Evolutionary conservation across 768 basidiomycete genomes (phyloP), one percentile per base, ranked within the genome.

Genomic region (Scleroderma citrinum): DNA sequence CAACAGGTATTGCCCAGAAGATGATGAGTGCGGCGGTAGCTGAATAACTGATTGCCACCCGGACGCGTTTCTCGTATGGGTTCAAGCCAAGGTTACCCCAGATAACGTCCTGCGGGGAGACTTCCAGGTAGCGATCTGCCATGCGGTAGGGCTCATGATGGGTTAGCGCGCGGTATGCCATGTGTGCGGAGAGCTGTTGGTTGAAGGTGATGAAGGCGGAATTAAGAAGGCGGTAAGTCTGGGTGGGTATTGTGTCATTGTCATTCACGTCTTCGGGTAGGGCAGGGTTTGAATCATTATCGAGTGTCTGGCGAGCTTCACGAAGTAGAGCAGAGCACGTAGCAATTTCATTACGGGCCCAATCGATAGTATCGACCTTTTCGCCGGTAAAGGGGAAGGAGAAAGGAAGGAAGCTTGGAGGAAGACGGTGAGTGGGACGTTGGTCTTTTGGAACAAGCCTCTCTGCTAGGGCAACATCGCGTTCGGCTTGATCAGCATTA

Each of bases 281-380:
- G 10, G 59, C 17, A 5, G 44, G 31, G 39, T 46, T 23, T 5
- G 60, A 46, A 48, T 69, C 48, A 1, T 54, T 44, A 31, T 55
- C 46, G 14, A 62, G 44, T 20, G 52, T 57, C 30, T 60, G 60
- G 13, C 80, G 72, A 20, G 73, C 80, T 51, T 74, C 72, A 3
- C 80, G 76, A 39, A 91, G 69, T 3, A 79, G 57, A 17, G 60
- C 60, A 16, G 74, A 80, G 48, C 82, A 80, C 1, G 71, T 59
- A 2, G 69, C 66, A 48, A 96, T 89, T 68, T 93, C 87, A 17
- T 76, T 71, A 26, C 88, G 74, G 17, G 83, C 81, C 92, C 93
- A 96, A 2, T 92, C 84, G 61, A 98, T 92, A 3, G 87, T 80
- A 69, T 98, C 96, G 14, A 97, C 93, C 65, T 95, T 87, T 64